These are phyloP conservation scores for Petasospora fabianii DNA, from an alignment of 1,139 yeast genomes.

Conservation along the genomic window DNA sequence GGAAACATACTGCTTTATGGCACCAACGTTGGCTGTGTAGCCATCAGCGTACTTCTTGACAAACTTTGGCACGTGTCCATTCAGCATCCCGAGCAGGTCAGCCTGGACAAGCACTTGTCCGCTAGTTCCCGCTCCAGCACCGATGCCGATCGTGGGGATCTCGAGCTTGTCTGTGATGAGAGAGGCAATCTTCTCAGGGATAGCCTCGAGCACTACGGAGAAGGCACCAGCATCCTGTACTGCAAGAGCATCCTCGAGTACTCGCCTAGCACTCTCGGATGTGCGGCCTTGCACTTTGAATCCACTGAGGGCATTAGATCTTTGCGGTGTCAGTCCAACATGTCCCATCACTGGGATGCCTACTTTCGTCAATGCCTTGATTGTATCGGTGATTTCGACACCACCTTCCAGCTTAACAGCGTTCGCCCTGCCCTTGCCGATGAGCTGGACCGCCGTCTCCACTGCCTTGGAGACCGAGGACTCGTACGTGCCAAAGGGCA, in stretches of 20 bases:
- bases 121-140: conserved; percentile 81
- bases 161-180: conserved; percentile 54
- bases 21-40: conserved; percentile 46
- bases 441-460: conserved; percentile 55
- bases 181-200: conserved; percentile 73
- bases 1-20: conserved; percentile 47
- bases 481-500: conserved; percentile 89
- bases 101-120: conserved; percentile 91
- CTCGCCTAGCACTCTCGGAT: conserved; percentile 50
- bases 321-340: conserved; percentile 89
- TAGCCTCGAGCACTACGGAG: conserved; percentile 74
- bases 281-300: conserved; percentile 79
- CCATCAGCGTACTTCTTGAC: conserved; percentile 66
- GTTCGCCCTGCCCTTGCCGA: conserved; percentile 61
- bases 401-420: conserved; percentile 92
- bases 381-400: conserved; percentile 44
- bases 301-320: conserved; percentile 77
- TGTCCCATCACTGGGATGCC: conserved; percentile 95
- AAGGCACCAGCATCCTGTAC: conserved; percentile 79
- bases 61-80: conserved; percentile 63
- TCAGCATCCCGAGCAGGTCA: conserved; percentile 77
- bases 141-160: conserved; percentile 92
- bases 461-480: conserved; percentile 60
- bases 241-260: conserved; percentile 64
- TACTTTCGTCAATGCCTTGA: conserved; percentile 48